Base-by-base conservation (phyloP, 352 stramenopile species). In the Phytophthora melonis region DNA sequence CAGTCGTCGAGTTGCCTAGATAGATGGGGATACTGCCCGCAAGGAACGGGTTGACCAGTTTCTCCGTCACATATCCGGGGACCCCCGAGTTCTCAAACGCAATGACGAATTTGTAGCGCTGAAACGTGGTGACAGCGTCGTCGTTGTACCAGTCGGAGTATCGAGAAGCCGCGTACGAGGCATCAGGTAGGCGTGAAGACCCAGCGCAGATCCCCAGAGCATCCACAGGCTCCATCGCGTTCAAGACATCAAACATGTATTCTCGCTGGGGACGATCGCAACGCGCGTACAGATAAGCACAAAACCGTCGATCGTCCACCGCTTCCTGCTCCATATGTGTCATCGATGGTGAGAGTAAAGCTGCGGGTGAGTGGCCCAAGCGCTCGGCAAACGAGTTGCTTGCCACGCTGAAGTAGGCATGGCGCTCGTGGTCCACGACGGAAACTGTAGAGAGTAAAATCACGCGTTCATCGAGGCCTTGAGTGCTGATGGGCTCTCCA, bases 51-150 rank as follows among this genome's bases (percentile, higher is more conserved):
- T 87, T 86, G 5, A 89, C 76, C 19, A 93, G 58, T 68, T 91
- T 92, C 62, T 93, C 84, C 3, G 82, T 93, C 56, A 91, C 73
- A 50, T 91, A 92, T 21, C 85, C 87, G 1, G 71, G 53, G 3
- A 53, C 65, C 4, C 68, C 55, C 6, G 66, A 68, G 65, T 92
- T 90, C 56, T 94, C 82, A 21, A 93, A 94, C n/a, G 84, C 82
- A 62, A 94, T 80, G 7, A 88, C 84, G 34, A 94, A 93, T 43
- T 82, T 84, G 75, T 88, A 92, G 18, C 58, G 6, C 13, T 65
- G n/a, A 72, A 78, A 89, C 2, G 39, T 76, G 10, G 47, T 34
- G 3, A 87, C 76, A 13, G 77, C 82, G 10, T 79, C 80, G 32
- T 83, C 77, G 19, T 86, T 77, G 58, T 79, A 84, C 68, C 71